Base-by-base conservation (phyloP, 768 basidiomycete genomes). In the Auricularia cornea region DNA sequence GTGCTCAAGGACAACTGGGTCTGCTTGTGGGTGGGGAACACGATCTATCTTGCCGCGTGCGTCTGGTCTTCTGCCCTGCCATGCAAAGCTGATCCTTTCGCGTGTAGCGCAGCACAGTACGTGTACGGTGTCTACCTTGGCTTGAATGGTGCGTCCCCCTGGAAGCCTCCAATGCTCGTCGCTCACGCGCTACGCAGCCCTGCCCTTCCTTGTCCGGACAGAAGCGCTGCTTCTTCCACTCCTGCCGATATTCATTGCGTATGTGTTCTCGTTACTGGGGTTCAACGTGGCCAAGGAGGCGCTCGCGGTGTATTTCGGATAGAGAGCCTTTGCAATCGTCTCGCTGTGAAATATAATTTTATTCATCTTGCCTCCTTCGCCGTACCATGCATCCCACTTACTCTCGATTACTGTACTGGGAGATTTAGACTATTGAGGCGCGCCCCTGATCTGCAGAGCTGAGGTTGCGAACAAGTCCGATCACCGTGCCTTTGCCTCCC, bases 1-100 rank as follows among this genome's bases (percentile, higher is more conserved):
- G 80, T 98, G 59, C 82, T 91, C 41, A 85, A 84, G 70, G 85
- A 86, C 68, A 92, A 90, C 68, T 98, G 95, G 95, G 84, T 95
- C n/a, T 96, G 93, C 71, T 80, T 98, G 41, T 89, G 90, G 79
- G 80, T 94, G 28, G 96, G 94, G 59, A 98, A 98, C 66, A 95
- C 94, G 1, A 76, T 95, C 11, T 95, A 94, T 73, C 83, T 98
- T 30, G 87, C 87, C 28, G 95, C 90, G 87, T 91, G 77, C 66
- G 84, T 80, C 16, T 8, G 8, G 3, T 38, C 8, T 38, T 2
- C n/a, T n/a, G 14, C 20, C 56, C 54, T 62, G 59, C 38, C 35
- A 44, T 44, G n/a, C 54, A 35, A 3, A 2, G 28, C 14, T 23
- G 8, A 29, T 28, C 2, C 31, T 29, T 20, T 12, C 23, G 12